These are phyloP conservation scores for Metarhizium robertsii DNA, from an alignment of 2,329 filamentous ascomycete species.

Conservation along the genomic window DNA sequence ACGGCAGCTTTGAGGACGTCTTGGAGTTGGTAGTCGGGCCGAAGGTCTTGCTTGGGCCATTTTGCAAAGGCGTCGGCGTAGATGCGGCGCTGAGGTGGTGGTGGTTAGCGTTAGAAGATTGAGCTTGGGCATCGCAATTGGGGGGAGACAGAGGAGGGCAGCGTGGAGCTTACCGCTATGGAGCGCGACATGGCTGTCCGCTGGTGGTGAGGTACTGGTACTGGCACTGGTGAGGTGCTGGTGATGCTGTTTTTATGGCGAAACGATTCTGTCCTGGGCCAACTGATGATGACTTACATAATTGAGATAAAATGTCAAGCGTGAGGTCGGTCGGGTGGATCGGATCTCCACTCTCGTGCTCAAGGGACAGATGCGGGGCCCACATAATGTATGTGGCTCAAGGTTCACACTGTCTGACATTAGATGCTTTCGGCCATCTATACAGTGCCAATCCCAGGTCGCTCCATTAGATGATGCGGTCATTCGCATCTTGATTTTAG, in stretches of 20 bases:
- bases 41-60: constrained; percentile 56
- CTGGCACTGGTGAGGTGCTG: neutral
- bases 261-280: neutral
- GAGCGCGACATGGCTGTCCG: constrained; percentile 21
- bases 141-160: neutral
- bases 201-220: neutral
- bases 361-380: too few species aligned
- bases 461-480: neutral
- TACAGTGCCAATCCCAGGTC: too few species aligned
- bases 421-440: too few species aligned
- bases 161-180: constrained; percentile 18
- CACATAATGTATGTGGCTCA: too few species aligned
- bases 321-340: too few species aligned
- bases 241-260: neutral
- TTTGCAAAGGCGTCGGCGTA: constrained; percentile 32
- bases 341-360: too few species aligned
- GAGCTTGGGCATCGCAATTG: neutral
- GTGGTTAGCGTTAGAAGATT: neutral
- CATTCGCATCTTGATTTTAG: neutral
- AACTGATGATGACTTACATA: neutral
- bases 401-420: too few species aligned
- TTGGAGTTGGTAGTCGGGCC: constrained; percentile 54
- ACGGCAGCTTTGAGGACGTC: constrained; percentile 37
- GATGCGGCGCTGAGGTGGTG: constrained; percentile 21
- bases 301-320: too few species aligned